Conservation (phyloP, 139 green algal species). For the Picochlorum sp. region DNA sequence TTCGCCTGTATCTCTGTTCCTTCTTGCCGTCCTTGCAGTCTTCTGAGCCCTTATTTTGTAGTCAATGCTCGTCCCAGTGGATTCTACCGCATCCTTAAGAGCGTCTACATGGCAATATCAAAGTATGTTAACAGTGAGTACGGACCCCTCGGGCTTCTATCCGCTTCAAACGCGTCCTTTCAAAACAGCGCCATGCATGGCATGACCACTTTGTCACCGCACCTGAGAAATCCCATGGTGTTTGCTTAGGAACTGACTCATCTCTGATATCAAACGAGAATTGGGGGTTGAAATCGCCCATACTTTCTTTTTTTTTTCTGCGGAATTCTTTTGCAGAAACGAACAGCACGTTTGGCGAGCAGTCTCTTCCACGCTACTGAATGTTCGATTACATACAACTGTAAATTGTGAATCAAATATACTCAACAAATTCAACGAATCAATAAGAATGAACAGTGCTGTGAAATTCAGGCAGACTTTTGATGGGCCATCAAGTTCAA, state of each 20-base stretch:
- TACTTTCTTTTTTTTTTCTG: neutral
- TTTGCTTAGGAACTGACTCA: conserved; percentile 30
- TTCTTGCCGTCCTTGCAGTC: neutral
- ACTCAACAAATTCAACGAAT: no score
- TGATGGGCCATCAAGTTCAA: conserved; percentile 2
- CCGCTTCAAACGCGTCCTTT: neutral
- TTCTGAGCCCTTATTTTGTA: conserved; percentile 28
- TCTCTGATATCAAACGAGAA: conserved; percentile 57
- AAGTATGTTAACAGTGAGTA: no score
- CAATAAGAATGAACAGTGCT: no score
- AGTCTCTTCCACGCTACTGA: no score
- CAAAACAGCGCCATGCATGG: neutral
- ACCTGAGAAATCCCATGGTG: conserved; percentile 73
- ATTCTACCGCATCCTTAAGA: conserved; percentile 34
- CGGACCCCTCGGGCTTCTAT: no score
- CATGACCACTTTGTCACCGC: neutral
- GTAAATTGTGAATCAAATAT: no score
- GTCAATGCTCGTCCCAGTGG: conserved; percentile 49
- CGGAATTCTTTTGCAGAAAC: no score
- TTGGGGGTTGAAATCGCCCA: conserved; percentile 47
- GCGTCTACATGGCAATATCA: conserved; percentile 26
- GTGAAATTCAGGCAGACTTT: neutral
- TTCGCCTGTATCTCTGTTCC: conserved; percentile 33
- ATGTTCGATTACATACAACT: no score
- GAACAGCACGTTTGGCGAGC: no score